Conservation (phyloP, 1,284 basidiomycete genomes). For the Ceratorhiza oryzae-sativae region DNA sequence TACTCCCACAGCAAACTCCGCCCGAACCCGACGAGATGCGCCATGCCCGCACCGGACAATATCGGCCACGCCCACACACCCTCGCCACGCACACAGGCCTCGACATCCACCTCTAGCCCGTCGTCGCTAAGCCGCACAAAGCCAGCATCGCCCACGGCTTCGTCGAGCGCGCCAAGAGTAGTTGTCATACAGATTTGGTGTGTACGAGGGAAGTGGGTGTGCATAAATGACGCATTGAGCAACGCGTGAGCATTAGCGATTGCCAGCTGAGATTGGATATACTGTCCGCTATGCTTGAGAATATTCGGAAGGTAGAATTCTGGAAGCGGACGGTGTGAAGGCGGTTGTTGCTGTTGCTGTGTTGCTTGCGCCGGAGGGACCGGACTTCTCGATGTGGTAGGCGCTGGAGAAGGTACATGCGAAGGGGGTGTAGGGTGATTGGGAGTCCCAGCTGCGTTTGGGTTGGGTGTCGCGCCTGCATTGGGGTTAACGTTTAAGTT, state of each 20-base stretch:
- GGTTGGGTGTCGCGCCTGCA: slow-evolving; percentile 28
- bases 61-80: slow-evolving; percentile 42
- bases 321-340: slow-evolving; percentile 19
- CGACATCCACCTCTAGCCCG: slow-evolving; percentile 35
- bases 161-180: slow-evolving; percentile 4
- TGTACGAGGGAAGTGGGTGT: slow-evolving; percentile 19
- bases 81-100: slow-evolving; percentile 40
- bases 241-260: slow-evolving; percentile 11
- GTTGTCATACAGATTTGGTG: slow-evolving; percentile 3
- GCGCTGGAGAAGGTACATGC: slow-evolving; percentile 26
- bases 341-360: background rate
- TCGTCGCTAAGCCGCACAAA: slow-evolving; percentile 37
- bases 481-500: slow-evolving; percentile 23
- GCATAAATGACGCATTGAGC: slow-evolving; percentile 35
- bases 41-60: slow-evolving; percentile 39
- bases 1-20: slow-evolving; percentile 41
- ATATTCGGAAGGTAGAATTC: slow-evolving; percentile 25
- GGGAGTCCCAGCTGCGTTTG: slow-evolving; percentile 32
- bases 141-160: slow-evolving; percentile 31
- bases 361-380: slow-evolving; percentile 1
- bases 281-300: slow-evolving; percentile 23
- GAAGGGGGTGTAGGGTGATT: slow-evolving; percentile 37
- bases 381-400: slow-evolving; percentile 22
- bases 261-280: background rate
- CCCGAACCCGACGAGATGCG: slow-evolving; percentile 41